Evolutionary conservation across 2,329 filamentous ascomycete genomes (phyloP), one percentile per base, ranked within the genome.

Genomic region (Exserohilum turcica): DNA sequence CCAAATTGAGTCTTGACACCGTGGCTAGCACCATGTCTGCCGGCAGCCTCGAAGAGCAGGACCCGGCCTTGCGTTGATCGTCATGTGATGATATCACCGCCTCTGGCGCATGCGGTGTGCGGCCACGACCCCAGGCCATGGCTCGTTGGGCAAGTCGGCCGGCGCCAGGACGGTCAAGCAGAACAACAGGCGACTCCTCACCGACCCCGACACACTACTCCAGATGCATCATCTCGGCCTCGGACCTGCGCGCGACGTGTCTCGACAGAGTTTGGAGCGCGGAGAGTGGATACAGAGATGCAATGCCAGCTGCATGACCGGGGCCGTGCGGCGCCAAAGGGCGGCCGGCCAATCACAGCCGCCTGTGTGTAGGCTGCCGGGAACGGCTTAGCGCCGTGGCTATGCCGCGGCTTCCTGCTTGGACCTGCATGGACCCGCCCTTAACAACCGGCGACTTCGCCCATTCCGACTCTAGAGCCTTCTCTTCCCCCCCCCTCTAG

Each of bases 391-490:
- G 51, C 59, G 48, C 16, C 8, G 49, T 56, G 49, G 57, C 59
- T 52, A 57, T 56, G 54, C 59, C 51, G 43, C 51, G 48, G 43
- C 54, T 54, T 55, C 46, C 52, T 35, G 31, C 31, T 35, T 44
- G 42, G 31, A 35, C 42, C 36, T 55, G 57, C 54, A 57, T 50
- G 46, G 42, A 48, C 52, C 56, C 52, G 49, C 52, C 39, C 45
- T 55, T 54, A 57, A 24, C 21, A 24, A 60, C 46, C 48, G 36
- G 46, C 37, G 57, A 51, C 52, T 43, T 57, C 52, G 52, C 54
- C 54, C 51, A 53, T 43, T 44, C 44, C 36, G 42, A 51, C 52
- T 49, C 43, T 46, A 50, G 37, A 44, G 32, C 39, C 43, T 48
- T 53, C 52, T 47, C 42, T 49, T 53, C 46, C 33, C 40, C 46